Evolutionary conservation across 306 rosid genomes (phyloP).

Genomic region (Prunus kanzakura): DNA sequence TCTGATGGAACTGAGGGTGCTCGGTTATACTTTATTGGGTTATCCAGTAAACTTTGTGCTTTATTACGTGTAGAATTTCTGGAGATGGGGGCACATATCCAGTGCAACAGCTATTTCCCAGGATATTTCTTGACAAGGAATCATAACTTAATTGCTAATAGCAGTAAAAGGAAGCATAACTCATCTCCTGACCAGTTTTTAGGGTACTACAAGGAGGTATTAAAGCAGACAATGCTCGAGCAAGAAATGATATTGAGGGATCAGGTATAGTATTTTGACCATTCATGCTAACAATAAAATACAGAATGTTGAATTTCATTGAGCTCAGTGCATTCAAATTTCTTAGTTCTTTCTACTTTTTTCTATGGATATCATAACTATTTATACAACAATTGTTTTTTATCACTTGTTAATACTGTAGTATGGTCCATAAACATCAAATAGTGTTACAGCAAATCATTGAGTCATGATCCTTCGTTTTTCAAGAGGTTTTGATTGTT

Average conservation of each 20-base stretch:
- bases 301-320: constrained; percentile 1
- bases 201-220: constrained; percentile 39
- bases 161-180: constrained; percentile 25
- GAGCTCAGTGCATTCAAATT: background rate
- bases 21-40: constrained; percentile 3
- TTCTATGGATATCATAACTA: background rate
- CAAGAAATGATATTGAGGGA: constrained; percentile 61
- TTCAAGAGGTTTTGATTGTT: background rate
- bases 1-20: constrained; percentile 19
- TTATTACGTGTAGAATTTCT: constrained; percentile 36
- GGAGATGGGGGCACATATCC: constrained; percentile 46
- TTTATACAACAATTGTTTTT: background rate
- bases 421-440: background rate
- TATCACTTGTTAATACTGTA: background rate
- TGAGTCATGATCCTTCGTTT: background rate
- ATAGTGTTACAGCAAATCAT: background rate
- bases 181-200: constrained; percentile 26
- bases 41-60: constrained; percentile 22
- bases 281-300: background rate
- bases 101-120: constrained; percentile 30
- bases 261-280: constrained; percentile 45
- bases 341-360: background rate
- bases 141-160: constrained; percentile 33
- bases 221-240: constrained; percentile 62
- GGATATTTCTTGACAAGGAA: constrained; percentile 32